Conservation (phyloP, 306 rosid genomes). For the Lathyrus tuberosus region DNA sequence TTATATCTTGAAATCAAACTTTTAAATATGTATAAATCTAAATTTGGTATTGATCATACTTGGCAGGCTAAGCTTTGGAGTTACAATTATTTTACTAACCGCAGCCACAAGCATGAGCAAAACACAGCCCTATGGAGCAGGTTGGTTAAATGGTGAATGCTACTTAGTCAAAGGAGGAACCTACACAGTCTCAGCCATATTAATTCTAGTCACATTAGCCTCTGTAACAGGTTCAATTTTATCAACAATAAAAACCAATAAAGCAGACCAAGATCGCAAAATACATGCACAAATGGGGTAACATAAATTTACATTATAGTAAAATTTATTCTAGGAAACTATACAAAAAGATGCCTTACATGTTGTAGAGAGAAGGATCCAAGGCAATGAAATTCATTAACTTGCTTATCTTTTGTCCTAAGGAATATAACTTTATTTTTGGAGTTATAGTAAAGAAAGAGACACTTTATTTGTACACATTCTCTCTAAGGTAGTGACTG, state of each 20-base stretch:
- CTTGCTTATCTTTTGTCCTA: constrained; percentile 28
- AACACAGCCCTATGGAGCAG: constrained; percentile 66
- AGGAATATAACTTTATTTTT: constrained; percentile 40
- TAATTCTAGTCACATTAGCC: constrained; percentile 53
- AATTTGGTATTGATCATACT: constrained; percentile 33
- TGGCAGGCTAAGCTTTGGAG: constrained; percentile 79
- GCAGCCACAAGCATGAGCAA: constrained; percentile 77
- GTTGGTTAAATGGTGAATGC: constrained; percentile 91
- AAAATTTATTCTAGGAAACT: constrained; percentile 3
- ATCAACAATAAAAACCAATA: constrained; percentile 41
- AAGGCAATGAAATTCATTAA: constrained; percentile 19
- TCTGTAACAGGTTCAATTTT: constrained; percentile 54
- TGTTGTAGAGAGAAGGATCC: constrained; percentile 23
- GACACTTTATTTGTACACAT: constrained; percentile 39
- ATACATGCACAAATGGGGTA: constrained; percentile 49
- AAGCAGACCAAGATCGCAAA: constrained; percentile 47
- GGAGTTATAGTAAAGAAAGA: constrained; percentile 34
- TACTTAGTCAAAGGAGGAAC: constrained; percentile 66
- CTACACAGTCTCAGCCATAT: constrained; percentile 57
- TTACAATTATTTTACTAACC: constrained; percentile 54
- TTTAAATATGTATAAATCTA: constrained; percentile 2
- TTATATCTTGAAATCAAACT: neutral
- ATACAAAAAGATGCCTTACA: constrained; percentile 15
- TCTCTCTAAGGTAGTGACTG: constrained; percentile 30
- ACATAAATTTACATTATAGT: constrained; percentile 1